Conservation (phyloP, 2,329 filamentous ascomycete species). For the Colletotrichum tropicale region DNA sequence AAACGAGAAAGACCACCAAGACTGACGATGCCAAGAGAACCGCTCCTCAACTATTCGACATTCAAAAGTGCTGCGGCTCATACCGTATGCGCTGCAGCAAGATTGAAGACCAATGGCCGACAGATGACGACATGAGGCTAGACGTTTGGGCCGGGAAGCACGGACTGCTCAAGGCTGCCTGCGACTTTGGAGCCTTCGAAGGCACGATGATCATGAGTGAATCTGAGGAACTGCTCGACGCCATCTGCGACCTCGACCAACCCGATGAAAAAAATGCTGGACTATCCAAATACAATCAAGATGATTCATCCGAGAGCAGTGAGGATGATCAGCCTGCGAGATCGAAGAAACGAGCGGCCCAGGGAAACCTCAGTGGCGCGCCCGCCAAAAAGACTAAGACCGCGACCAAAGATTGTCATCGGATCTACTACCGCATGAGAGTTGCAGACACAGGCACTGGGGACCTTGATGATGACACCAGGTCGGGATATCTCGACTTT, state of each 20-base stretch:
- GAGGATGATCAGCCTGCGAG: background rate
- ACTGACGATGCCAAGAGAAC: background rate
- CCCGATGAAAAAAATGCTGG: background rate
- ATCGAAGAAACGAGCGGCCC: background rate
- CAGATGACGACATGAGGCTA: background rate
- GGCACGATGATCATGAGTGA: background rate
- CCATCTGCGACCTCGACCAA: constrained; percentile 16
- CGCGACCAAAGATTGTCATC: background rate
- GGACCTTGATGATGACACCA: accelerated
- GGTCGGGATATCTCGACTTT: background rate
- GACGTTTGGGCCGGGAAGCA: background rate
- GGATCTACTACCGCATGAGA: background rate
- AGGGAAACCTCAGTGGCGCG: background rate
- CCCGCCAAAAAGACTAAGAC: background rate
- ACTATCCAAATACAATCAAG: background rate
- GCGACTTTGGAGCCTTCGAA: background rate
- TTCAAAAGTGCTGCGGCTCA: background rate
- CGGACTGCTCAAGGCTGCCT: background rate
- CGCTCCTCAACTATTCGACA: background rate
- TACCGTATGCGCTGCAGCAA: background rate
- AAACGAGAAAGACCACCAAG: background rate
- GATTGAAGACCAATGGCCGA: background rate
- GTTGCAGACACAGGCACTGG: background rate
- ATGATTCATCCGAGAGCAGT: background rate
- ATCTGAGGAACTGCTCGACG: constrained; percentile 22